Evolutionary conservation across 2,329 filamentous ascomycete species (phyloP), one percentile per base, ranked within the genome.

Genomic region (Ramularia collo-cygni): DNA sequence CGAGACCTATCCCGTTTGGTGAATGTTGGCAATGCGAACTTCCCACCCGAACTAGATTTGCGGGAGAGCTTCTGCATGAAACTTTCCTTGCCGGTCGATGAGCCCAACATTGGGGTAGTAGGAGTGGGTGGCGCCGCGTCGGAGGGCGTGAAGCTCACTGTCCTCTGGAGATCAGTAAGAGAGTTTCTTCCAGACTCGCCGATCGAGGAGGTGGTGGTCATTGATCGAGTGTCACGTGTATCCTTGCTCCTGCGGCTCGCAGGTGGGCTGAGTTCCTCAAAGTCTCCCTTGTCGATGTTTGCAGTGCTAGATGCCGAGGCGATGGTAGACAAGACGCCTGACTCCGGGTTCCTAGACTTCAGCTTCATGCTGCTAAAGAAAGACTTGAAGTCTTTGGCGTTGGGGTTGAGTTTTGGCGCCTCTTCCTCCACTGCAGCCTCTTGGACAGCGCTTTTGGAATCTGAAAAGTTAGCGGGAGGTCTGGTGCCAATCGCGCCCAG

Each of bases 301-400:
- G 50, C 46, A n/a, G 47, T 46, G 14, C 51, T 44, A 35, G 44
- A 40, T 26, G 49, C 37, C 36, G 50, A 38, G 31, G 44, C 35
- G 38, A 28, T 41, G 32, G 28, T 31, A 35, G 24, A 21, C 18
- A 37, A 35, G 7, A 34, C 30, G 10, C 16, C 9, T 4, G 36
- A 40, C n/a, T 38, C 33, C 14, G 40, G 37, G 28, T 44, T 43
- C 24, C 62, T 46, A 44, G 60, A 63, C 33, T 61, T 64, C 10
- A 51, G 41, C 55, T 44, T 63, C 62, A 54, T 68, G 62, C 54
- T 65, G 1, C 48, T 48, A 43, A 92, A 77, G 27, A 80, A 75
- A 8, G 75, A 81, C 64, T 83, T 90, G 60, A 96, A 96, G 1
- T 83, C 85, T 7, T 89, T 89, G 0, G 90, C 92, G 5, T 85